Base-by-base conservation (phyloP, 1,284 basidiomycete genomes). In the Irpex rosettiformis region DNA sequence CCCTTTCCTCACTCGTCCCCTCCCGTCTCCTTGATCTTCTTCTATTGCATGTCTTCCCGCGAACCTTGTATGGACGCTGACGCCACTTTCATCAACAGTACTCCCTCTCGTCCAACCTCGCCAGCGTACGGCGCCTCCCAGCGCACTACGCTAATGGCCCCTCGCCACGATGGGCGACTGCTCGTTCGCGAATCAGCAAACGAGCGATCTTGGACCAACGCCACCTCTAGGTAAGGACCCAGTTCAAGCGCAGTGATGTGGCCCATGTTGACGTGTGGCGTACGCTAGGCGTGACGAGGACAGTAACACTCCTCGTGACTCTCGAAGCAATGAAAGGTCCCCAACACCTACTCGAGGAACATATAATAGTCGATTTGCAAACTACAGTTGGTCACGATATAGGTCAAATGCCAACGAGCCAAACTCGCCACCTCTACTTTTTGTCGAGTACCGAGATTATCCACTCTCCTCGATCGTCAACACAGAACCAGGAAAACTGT, bases 371-470 rank as follows among this genome's bases (percentile, higher is more conserved):
- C 71, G 4, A 8, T 73, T 71, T 22, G 72, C 75, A 18, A 72
- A 73, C 11, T 77, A 70, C 59, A 67, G 69, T 59, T 78, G 74
- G 76, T 72, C 73, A 40, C 69, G 62, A 28, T 72, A 77, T 33
- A 67, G 66, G 42, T 70, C 69, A 2, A 61, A 67, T 24, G 53
- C 25, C 29, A 58, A 22, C 24, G 51, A 40, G 33, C 68, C 68
- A 13, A 28, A 28, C 27, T 57, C 55, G 47, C 56, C 54, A 10
- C 63, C 65, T 0, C 53, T 66, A 5, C 63, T 70, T 33, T 70
- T 58, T 54, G 67, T 70, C 37, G 61, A 65, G 48, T 70, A 70
- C 59, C 60, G 61, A 21, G 49, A 52, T 11, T 49, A 49, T 45
- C 47, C 56, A 33, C 57, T 30, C 37, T 54, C 57, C 6, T 16